Evolutionary conservation across 2,329 filamentous ascomycete species (phyloP).

Genomic region (Macroventuria anomochaeta): DNA sequence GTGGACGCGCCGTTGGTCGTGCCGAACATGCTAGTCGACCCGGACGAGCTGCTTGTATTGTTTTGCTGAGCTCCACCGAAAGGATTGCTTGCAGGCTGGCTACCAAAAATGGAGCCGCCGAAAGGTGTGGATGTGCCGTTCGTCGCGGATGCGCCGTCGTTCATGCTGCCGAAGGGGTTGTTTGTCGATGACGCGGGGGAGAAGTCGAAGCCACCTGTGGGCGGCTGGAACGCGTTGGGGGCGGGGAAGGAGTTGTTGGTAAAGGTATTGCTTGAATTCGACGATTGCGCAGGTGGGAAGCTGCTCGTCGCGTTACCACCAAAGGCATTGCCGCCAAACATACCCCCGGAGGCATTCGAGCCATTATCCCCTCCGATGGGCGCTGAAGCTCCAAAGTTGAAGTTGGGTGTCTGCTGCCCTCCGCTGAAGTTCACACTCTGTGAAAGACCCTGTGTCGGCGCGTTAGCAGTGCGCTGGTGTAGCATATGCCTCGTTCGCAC

Average conservation of each 20-base stretch:
- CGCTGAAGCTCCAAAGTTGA: conserved; percentile 35
- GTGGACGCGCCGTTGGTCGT: conserved; percentile 24
- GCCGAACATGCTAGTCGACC: conserved; percentile 23
- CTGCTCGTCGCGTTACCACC: conserved; percentile 35
- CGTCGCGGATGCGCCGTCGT: conserved; percentile 23
- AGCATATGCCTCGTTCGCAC: conserved; percentile 15
- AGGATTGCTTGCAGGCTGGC: conserved; percentile 27
- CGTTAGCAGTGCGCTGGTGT: conserved; percentile 26
- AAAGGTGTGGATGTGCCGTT: conserved; percentile 31
- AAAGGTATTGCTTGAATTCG: conserved; percentile 35
- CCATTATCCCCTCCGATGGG: conserved; percentile 21
- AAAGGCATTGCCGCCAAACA: conserved; percentile 19
- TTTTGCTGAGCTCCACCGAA: conserved; percentile 30
- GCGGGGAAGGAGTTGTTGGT: conserved; percentile 41
- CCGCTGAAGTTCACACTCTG: conserved; percentile 32
- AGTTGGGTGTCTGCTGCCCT: conserved; percentile 24
- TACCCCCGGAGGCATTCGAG: conserved; percentile 2
- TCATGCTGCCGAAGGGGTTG: conserved; percentile 32
- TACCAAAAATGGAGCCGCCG: conserved; percentile 30
- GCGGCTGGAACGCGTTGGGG: conserved; percentile 36
- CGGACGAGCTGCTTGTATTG: conserved; percentile 22
- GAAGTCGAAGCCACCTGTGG: conserved; percentile 38
- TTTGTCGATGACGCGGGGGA: conserved; percentile 21
- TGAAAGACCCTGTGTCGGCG: conserved; percentile 28
- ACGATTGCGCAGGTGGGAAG: conserved; percentile 40